A percentile compares a stretch with the other conserved stretches of the same genome.
Conservation (phyloP, 495 filamentous ascomycete genomes). For the Copromyces sp. region DNA sequence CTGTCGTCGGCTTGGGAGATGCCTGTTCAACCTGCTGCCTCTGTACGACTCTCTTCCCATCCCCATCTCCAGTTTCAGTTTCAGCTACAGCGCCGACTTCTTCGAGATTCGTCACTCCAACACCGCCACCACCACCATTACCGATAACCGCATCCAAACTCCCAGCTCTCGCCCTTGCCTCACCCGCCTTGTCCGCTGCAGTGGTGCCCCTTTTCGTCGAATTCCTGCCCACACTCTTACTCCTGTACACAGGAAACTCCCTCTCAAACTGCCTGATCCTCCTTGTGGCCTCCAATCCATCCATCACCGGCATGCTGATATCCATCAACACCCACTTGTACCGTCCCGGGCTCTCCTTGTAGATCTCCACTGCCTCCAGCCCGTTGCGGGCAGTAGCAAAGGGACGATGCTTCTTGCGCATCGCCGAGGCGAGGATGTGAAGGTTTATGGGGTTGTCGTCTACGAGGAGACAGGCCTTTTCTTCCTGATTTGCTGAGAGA, state of each 20-base stretch:
- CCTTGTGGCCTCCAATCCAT: conserved; percentile 54
- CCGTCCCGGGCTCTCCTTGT: conserved; percentile 16
- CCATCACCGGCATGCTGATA: conserved; percentile 65
- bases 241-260: neutral
- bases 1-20: neutral
- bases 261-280: conserved; percentile 52
- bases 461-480: conserved; percentile 25
- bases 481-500: neutral
- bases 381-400: conserved; percentile 49
- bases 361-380: conserved; percentile 46
- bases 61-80: neutral
- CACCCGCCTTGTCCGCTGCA: neutral
- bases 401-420: conserved; percentile 41
- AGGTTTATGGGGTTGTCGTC: conserved; percentile 38
- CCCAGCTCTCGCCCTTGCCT: neutral
- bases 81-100: neutral
- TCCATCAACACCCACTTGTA: conserved; percentile 40
- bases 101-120: neutral
- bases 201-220: neutral
- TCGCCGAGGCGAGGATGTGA: conserved; percentile 38
- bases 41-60: neutral
- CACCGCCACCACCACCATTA: neutral
- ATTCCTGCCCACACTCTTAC: neutral
- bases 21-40: neutral
- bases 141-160: neutral